Evolutionary conservation across 1,284 basidiomycete genomes (phyloP).

Genomic region (Lentinula novae-zelandiae): DNA sequence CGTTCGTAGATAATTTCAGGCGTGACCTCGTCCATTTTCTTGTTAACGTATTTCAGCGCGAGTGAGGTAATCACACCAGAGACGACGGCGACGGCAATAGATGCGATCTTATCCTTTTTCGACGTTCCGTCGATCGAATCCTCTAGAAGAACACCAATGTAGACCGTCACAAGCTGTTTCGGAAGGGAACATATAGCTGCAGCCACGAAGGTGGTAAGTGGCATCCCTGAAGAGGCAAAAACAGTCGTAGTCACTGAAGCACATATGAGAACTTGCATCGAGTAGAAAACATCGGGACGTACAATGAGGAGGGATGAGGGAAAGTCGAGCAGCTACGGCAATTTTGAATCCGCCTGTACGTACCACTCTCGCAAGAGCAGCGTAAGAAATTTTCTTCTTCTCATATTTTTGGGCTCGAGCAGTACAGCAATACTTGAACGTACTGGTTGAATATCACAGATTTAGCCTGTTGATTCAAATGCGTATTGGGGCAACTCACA

Average conservation of each 20-base stretch:
- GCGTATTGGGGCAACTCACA: conserved; percentile 36
- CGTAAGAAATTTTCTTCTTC: conserved; percentile 71
- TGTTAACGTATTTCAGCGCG: neutral
- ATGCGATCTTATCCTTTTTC: conserved; percentile 13
- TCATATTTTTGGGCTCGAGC: conserved; percentile 70
- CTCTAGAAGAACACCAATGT: conserved; percentile 66
- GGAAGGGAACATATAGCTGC: conserved; percentile 76
- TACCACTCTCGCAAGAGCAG: conserved; percentile 73
- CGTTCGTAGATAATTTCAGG: conserved; percentile 5
- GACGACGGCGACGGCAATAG: neutral
- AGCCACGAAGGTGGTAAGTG: conserved; percentile 63
- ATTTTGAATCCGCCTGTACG: conserved; percentile 79
- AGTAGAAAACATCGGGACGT: conserved; percentile 21
- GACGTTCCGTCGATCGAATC: conserved; percentile 33
- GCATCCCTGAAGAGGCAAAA: conserved; percentile 80
- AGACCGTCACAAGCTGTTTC: conserved; percentile 75
- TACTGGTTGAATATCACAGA: conserved; percentile 30
- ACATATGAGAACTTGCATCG: neutral
- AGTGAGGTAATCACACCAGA: neutral
- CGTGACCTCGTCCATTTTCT: conserved; percentile 2
- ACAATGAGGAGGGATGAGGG: conserved; percentile 79
- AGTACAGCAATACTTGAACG: conserved; percentile 63
- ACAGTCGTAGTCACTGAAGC: conserved; percentile 66
- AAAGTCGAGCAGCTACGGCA: conserved; percentile 68
- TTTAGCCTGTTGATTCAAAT: neutral